Evolutionary conservation across 176 grass and related monocot genomes (phyloP), one percentile per base, ranked within the genome.

Genomic region (Dactylis glomerata): DNA sequence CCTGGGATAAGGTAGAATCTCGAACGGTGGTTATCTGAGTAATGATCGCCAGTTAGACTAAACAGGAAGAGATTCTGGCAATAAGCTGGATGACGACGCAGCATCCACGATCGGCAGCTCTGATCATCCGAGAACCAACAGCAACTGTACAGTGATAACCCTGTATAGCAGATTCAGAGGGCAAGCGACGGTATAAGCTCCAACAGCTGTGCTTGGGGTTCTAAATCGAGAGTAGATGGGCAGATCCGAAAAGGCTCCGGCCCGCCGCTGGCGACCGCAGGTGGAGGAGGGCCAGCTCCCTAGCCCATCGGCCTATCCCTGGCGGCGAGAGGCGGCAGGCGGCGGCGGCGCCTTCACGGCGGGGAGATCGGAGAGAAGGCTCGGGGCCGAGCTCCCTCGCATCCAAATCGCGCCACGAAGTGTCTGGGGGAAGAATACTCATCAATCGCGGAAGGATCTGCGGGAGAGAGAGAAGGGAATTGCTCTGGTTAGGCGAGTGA

Each of bases 251-350:
- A n/a, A 72, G 68, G 10, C 81, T 59, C 61, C 50, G 77, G 50
- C 82, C 71, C 50, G 72, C 77, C 62, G 71, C 19, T 63, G 5
- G 88, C 72, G 51, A 81, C 69, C 55, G 54, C 73, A 73, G 75
- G 40, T 45, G 40, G 81, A 70, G 52, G 78, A 68, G 27, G 7
- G 70, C 40, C 4, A 13, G 8, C 24, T 41, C 33, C 52, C 83
- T 86, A 90, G 83, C 88, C 83, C 83, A 90, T 86, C 20, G 73
- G 62, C 28, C 44, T 82, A 85, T 33, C 57, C 34, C 37, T 40
- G 49, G 69, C 20, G 49, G 75, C 50, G 82, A 62, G 17, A 24
- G 81, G 81, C 74, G 55, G 23, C 4, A 79, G 58, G 61, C 12
- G 58, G 58, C 12, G 58, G 58, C 8, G 46, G 24, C 20, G 58